Percentiles rank a stretch among this genome's conserved stretches.
These are phyloP conservation scores for Penicillium sp. DNA, from an alignment of 2,329 filamentous ascomycete genomes.

Conservation along the genomic window DNA sequence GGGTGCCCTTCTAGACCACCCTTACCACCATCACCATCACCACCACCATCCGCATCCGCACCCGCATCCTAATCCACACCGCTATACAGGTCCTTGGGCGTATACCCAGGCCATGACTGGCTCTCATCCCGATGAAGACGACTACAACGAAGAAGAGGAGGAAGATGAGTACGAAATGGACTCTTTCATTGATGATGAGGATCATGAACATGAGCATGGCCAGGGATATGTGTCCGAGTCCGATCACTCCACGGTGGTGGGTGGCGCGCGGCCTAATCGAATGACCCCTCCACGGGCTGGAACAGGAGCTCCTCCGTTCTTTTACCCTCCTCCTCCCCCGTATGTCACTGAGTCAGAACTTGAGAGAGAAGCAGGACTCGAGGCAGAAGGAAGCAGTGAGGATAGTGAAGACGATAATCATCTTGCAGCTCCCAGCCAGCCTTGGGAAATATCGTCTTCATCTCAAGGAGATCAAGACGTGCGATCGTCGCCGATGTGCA, in stretches of 20 bases:
- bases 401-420: not conserved
- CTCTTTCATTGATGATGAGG: conserved; percentile 37
- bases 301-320: no score
- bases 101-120: not conserved
- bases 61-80: not conserved
- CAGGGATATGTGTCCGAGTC: conserved; percentile 28
- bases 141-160: conserved; percentile 27
- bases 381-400: not conserved
- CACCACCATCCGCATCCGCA: no score
- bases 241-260: conserved; percentile 36
- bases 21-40: no score
- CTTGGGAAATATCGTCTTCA: no score
- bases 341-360: no score
- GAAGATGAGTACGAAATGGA: conserved; percentile 34
- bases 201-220: conserved; percentile 14
- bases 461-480: no score
- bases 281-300: not conserved
- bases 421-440: no score
- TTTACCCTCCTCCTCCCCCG: no score
- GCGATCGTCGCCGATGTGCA: no score
- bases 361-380: no score
- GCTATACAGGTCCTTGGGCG: not conserved
- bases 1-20: no score
- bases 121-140: not conserved
- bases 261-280: conserved; percentile 13